Conservation (phyloP, 2,329 filamentous ascomycete genomes). For the Alternaria hordeiaustralica region DNA sequence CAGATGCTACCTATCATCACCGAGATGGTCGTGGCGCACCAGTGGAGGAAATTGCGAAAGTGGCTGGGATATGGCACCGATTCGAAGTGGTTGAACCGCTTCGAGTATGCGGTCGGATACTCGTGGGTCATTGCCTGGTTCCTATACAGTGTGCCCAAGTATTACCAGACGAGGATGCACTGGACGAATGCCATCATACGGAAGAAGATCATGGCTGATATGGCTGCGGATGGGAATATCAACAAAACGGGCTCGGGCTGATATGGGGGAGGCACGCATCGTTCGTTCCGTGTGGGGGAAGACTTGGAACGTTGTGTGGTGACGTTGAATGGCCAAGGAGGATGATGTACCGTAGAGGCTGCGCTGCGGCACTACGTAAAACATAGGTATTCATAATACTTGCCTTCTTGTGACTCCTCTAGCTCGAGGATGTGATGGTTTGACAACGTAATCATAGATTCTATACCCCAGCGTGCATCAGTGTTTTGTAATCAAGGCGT, state of each 20-base stretch:
- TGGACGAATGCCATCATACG: constrained; percentile 19
- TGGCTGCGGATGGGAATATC: background rate
- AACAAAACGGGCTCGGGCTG: background rate
- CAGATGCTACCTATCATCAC: constrained; percentile 28
- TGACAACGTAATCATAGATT: background rate
- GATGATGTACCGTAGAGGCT: background rate
- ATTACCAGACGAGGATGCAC: constrained; percentile 8
- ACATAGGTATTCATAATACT: constrained; percentile 1
- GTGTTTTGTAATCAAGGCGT: background rate
- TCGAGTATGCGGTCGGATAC: constrained; percentile 21
- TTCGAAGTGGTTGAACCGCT: background rate
- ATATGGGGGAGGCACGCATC: background rate
- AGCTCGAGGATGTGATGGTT: constrained; percentile 35
- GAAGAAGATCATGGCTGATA: background rate
- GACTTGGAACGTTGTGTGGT: background rate
- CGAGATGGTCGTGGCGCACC: constrained; percentile 13
- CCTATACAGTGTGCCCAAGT: constrained; percentile 25
- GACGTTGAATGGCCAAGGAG: background rate
- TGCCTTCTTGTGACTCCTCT: constrained; percentile 39
- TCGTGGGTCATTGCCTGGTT: constrained; percentile 25
- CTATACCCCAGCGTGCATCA: background rate
- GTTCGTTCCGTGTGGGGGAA: background rate
- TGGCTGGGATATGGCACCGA: constrained; percentile 1
- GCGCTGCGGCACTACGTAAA: background rate
- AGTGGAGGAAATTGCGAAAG: constrained; percentile 7